Conservation (phyloP, 148 eudicot species). For the Nepenthes gracilis region DNA sequence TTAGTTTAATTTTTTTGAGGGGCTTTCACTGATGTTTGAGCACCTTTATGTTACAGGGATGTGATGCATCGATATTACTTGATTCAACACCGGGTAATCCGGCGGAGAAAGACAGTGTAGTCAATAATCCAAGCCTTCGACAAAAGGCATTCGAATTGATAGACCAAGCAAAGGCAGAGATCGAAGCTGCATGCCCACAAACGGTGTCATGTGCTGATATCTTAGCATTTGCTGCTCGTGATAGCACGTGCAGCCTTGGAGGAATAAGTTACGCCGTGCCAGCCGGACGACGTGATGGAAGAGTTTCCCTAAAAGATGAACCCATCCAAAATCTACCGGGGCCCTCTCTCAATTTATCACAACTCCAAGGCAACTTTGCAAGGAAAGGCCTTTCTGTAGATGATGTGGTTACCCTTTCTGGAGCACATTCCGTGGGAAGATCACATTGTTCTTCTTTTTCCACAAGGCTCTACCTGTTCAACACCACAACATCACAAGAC, state of each 20-base stretch:
- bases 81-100: conserved; percentile 8
- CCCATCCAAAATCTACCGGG: conserved; percentile 1
- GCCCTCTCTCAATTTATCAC: neutral
- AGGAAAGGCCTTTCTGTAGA: neutral
- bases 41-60: neutral
- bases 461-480: neutral
- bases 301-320: neutral
- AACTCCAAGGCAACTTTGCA: neutral
- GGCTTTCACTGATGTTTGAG: too few species aligned
- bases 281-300: conserved; percentile 5
- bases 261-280: conserved; percentile 4
- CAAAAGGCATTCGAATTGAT: conserved; percentile 4
- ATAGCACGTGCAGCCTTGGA: conserved; percentile 1
- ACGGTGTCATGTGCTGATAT: conserved; percentile 9
- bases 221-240: conserved; percentile 6
- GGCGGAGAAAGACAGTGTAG: conserved; percentile 4
- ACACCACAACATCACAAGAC: conserved; percentile 4
- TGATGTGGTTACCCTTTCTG: conserved; percentile 5
- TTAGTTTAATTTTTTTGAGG: neutral
- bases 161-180: conserved; percentile 2
- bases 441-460: conserved; percentile 5
- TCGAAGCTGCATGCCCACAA: conserved; percentile 3
- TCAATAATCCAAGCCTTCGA: neutral
- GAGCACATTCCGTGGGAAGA: conserved; percentile 4
- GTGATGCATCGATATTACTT: conserved; percentile 5